Evolutionary conservation across 2,329 filamentous ascomycete genomes (phyloP).

Genomic region (Fusarium sterilihyphosum): DNA sequence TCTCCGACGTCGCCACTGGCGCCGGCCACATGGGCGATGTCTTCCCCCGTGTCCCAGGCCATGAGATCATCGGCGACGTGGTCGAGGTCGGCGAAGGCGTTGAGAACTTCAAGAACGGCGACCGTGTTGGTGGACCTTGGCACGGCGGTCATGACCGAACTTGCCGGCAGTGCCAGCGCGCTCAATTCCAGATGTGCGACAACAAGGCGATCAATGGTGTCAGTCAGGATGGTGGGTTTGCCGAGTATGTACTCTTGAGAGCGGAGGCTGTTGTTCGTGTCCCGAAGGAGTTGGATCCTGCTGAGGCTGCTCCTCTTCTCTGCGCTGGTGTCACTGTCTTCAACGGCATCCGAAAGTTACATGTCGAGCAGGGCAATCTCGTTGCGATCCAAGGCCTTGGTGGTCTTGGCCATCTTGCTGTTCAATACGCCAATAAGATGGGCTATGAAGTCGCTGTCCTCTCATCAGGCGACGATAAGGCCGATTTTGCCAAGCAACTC

Average conservation of each 20-base stretch:
- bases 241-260: conserved; percentile 69
- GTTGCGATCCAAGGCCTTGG: conserved; percentile 75
- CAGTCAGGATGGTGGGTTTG: conserved; percentile 72
- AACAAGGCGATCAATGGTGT: conserved; percentile 72
- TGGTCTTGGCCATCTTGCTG: conserved; percentile 79
- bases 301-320: conserved; percentile 66
- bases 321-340: conserved; percentile 74
- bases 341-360: conserved; percentile 65
- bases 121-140: conserved; percentile 67
- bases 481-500: conserved; percentile 67
- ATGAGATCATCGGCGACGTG: conserved; percentile 76
- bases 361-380: conserved; percentile 61
- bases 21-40: conserved; percentile 62
- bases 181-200: conserved; percentile 75
- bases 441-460: conserved; percentile 78
- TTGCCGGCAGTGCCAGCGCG: conserved; percentile 71
- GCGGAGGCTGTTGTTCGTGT: conserved; percentile 69
- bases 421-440: conserved; percentile 81
- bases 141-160: conserved; percentile 65
- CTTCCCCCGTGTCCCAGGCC: conserved; percentile 73
- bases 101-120: conserved; percentile 68
- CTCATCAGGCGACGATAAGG: conserved; percentile 72
- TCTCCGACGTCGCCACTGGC: conserved; percentile 64
- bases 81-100: conserved; percentile 68
- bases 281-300: conserved; percentile 61